These are phyloP conservation scores for Mangifera indica DNA, from an alignment of 345 rosid species.

Conservation along the genomic window DNA sequence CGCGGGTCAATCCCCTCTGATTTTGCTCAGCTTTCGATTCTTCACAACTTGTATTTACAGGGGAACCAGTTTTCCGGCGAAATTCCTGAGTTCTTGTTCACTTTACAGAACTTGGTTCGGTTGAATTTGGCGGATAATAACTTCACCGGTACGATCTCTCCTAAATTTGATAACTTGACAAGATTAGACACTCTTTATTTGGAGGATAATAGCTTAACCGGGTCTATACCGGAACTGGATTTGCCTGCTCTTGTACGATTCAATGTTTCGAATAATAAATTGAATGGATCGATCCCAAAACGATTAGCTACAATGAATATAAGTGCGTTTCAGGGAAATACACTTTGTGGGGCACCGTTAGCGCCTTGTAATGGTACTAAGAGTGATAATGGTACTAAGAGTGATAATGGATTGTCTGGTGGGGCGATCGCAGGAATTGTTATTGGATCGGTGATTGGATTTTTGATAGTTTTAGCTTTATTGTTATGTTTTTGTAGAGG, in stretches of 20 bases:
- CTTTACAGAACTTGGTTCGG: slow-evolving; percentile 52
- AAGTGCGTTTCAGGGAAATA: slow-evolving; percentile 60
- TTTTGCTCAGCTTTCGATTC: slow-evolving; percentile 50
- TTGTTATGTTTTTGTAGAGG: slow-evolving; percentile 48
- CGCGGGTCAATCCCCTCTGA: slow-evolving; percentile 57
- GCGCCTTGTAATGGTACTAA: slow-evolving; percentile 37
- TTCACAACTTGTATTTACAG: slow-evolving; percentile 70
- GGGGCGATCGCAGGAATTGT: slow-evolving; percentile 76
- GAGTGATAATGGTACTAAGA: slow-evolving; percentile 17
- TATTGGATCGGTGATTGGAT: slow-evolving; percentile 47
- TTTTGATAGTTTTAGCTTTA: slow-evolving; percentile 44
- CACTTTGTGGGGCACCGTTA: slow-evolving; percentile 78
- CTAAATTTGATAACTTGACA: slow-evolving; percentile 47
- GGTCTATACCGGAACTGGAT: slow-evolving; percentile 64
- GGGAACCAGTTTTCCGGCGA: slow-evolving; percentile 71
- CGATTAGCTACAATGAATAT: slow-evolving; percentile 35
- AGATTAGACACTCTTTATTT: slow-evolving; percentile 56
- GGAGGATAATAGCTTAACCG: slow-evolving; percentile 60
- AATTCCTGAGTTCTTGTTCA: slow-evolving; percentile 63
- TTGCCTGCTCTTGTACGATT: slow-evolving; percentile 53
- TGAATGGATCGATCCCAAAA: slow-evolving; percentile 72
- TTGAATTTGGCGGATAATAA: slow-evolving; percentile 71
- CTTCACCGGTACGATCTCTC: slow-evolving; percentile 63
- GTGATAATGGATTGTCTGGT: slow-evolving; percentile 40
- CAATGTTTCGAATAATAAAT: slow-evolving; percentile 64